Evolutionary conservation across 2,329 filamentous ascomycete species (phyloP).

Genomic region (Aspergillus floridensis): DNA sequence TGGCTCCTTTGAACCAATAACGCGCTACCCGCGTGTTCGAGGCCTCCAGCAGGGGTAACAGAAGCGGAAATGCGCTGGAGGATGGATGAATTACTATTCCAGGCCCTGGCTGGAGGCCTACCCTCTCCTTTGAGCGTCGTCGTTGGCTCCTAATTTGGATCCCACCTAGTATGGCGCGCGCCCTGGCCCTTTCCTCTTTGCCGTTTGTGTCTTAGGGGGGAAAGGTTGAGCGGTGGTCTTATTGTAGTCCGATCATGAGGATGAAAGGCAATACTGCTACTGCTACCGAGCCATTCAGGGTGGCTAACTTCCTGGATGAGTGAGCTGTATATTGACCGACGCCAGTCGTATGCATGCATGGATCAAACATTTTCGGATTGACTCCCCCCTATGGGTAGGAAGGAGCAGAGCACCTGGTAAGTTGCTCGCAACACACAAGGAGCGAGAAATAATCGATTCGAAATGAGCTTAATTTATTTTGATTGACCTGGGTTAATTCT

Average conservation of each 20-base stretch:
- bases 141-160: slow-evolving; percentile 19
- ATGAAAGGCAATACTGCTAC: background rate
- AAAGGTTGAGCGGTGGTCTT: background rate
- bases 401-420: too few species aligned
- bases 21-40: slow-evolving; percentile 17
- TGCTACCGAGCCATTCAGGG: background rate
- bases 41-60: slow-evolving; percentile 15
- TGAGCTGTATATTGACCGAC: background rate
- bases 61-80: slow-evolving; percentile 20
- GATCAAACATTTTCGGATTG: background rate
- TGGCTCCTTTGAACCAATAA: slow-evolving; percentile 17
- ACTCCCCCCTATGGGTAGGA: background rate
- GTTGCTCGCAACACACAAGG: background rate
- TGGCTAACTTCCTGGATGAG: background rate
- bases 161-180: slow-evolving; percentile 11
- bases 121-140: too few species aligned
- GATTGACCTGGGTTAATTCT: background rate
- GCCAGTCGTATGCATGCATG: background rate
- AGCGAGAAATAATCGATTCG: background rate
- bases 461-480: background rate
- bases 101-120: slow-evolving; percentile 4
- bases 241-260: background rate
- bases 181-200: background rate
- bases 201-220: background rate
- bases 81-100: slow-evolving; percentile 10